Evolutionary conservation across 352 stramenopile species (phyloP).

Genomic region (Hyaloperonospora brassicae): DNA sequence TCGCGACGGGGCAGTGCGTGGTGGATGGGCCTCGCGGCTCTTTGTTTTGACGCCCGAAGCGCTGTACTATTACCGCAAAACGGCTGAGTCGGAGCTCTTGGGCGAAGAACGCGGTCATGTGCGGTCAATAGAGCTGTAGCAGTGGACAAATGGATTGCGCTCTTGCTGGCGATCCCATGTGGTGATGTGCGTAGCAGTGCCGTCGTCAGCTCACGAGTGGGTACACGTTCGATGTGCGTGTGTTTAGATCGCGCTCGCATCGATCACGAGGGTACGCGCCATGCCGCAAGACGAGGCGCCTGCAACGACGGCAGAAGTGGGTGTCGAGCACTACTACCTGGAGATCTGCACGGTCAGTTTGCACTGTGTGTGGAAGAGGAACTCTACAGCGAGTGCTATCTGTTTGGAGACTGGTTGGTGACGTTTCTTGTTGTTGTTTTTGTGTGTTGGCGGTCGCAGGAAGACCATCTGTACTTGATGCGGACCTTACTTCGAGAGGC

Average conservation of each 20-base stretch:
- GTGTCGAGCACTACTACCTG: slow-evolving; percentile 71
- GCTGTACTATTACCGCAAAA: slow-evolving; percentile 77
- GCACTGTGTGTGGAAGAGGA: background rate
- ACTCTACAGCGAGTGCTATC: background rate
- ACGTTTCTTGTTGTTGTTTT: background rate
- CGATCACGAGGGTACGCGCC: slow-evolving; percentile 60
- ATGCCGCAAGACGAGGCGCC: slow-evolving; percentile 70
- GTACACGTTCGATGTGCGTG: slow-evolving; percentile 2
- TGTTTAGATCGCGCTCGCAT: slow-evolving; percentile 45
- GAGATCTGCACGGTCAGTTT: slow-evolving; percentile 63
- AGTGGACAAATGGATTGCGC: too few relatives aligned
- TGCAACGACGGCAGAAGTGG: slow-evolving; percentile 38
- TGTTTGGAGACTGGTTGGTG: background rate
- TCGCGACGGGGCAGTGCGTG: slow-evolving; percentile 62
- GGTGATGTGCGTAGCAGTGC: too few relatives aligned
- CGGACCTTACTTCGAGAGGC: slow-evolving; percentile 50
- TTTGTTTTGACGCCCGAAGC: slow-evolving; percentile 74
- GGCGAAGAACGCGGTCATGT: slow-evolving; percentile 73
- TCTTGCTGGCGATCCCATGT: too few relatives aligned
- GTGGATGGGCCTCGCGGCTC: slow-evolving; percentile 64
- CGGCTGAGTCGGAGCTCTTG: slow-evolving; percentile 60
- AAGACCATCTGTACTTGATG: slow-evolving; percentile 74
- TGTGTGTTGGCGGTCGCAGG: slow-evolving; percentile 19
- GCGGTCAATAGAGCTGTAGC: background rate
- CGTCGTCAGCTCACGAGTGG: background rate